phyloP scores from a whole-genome alignment of 805 yeast genomes.

The Blastobotrys attinorum region DNA sequence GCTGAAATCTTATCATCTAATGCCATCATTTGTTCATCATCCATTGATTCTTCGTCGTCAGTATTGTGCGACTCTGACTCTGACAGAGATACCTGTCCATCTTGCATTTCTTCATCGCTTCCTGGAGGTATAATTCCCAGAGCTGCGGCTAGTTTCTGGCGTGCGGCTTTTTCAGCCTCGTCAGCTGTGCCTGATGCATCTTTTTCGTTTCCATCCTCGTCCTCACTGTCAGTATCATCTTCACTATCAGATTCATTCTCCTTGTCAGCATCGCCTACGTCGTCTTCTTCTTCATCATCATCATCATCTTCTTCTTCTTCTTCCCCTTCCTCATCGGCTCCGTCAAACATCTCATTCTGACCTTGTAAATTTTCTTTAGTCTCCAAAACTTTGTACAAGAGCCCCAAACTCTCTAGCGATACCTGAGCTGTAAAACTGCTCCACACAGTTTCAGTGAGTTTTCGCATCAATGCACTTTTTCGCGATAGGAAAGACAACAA shows the following conservation, averaged over 20 bases:
- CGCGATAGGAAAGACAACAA: constrained; percentile 50
- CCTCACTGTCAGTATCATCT: constrained; percentile 31
- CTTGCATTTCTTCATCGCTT: constrained; percentile 27
- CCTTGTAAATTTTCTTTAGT: constrained; percentile 79
- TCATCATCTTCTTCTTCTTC: constrained; percentile 41
- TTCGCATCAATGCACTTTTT: constrained; percentile 49
- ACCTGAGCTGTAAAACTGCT: constrained; percentile 45
- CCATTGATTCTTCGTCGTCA: constrained; percentile 75
- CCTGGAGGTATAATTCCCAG: constrained; percentile 18
- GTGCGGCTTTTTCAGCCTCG: constrained; percentile 32
- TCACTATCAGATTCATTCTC: constrained; percentile 32
- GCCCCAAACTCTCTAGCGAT: constrained; percentile 37
- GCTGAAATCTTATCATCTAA: constrained; percentile 75
- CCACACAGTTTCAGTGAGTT: constrained; percentile 49
- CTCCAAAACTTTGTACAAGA: constrained; percentile 46
- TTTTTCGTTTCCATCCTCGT: constrained; percentile 15
- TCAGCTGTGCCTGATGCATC: constrained; percentile 28
- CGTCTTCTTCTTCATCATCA: constrained; percentile 31
- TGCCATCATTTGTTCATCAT: constrained; percentile 94
- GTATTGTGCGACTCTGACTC: neutral
- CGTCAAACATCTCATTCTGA: constrained; percentile 65
- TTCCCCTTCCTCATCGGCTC: constrained; percentile 42
- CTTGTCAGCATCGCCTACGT: constrained; percentile 28
- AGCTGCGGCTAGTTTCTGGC: constrained; percentile 27
- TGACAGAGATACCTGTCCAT: constrained; percentile 45